Conservation (phyloP, 2,329 filamentous ascomycete genomes). For the Nannizzia gypsea region DNA sequence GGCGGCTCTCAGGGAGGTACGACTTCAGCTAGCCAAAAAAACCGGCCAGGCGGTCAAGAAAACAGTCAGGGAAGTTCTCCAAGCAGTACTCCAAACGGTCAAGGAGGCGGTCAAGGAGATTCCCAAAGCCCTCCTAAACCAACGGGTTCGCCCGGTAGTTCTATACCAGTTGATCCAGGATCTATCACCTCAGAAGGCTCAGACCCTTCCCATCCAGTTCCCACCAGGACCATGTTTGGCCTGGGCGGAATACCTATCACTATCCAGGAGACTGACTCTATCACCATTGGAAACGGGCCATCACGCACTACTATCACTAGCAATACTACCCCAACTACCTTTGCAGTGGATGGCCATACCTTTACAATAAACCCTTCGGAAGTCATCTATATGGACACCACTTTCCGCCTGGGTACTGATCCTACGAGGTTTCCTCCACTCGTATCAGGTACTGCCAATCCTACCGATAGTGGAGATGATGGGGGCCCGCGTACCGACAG, state of each 20-base stretch:
- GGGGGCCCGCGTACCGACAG: neutral
- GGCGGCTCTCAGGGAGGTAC: neutral
- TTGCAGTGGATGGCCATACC: slow-evolving; percentile 3
- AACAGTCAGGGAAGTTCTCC: neutral
- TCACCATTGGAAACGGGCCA: slow-evolving; percentile 2
- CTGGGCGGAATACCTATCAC: slow-evolving; percentile 8
- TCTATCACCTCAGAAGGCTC: neutral
- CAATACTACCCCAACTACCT: slow-evolving; percentile 4
- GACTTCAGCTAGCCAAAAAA: neutral
- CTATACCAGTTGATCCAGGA: neutral
- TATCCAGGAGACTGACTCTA: neutral
- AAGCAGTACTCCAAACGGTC: neutral
- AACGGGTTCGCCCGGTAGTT: neutral
- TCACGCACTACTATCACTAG: slow-evolving; percentile 7
- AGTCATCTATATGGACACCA: slow-evolving; percentile 8
- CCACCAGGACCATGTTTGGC: slow-evolving; percentile 5
- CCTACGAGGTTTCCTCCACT: neutral
- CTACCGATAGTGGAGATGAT: neutral
- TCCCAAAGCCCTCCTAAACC: neutral
- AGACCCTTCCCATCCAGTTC: neutral
- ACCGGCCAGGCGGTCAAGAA: neutral
- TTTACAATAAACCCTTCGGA: slow-evolving; percentile 10
- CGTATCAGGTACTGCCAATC: neutral
- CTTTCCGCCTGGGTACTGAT: neutral
- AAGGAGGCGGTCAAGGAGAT: neutral